A percentile compares a stretch with the other conserved stretches of the same genome.
phyloP scores from a whole-genome alignment of 805 yeast species.

The Brettanomyces custersianus region DNA sequence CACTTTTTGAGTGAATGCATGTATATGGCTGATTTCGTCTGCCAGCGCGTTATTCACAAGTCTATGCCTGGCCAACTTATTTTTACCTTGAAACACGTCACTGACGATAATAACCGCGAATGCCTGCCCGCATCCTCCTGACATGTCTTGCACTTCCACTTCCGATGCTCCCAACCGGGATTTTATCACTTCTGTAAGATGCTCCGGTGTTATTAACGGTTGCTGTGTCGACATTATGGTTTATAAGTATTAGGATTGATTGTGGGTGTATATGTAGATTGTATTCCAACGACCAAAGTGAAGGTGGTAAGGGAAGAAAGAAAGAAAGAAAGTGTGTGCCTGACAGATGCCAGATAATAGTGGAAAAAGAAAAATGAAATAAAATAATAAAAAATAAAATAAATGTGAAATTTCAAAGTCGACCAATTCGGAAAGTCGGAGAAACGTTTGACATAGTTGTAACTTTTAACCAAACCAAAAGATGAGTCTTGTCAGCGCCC shows the following conservation, averaged over 20 bases:
- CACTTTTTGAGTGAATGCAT: constrained; percentile 91
- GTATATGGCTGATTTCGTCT: constrained; percentile 80
- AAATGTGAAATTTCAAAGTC: not conserved
- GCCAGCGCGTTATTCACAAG: constrained; percentile 71
- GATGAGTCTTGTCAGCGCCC: constrained; percentile 6
- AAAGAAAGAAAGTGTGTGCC: too few species aligned
- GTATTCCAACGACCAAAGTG: not conserved
- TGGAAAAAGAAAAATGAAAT: not conserved
- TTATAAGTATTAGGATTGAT: too few species aligned
- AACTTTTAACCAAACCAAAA: too few species aligned
- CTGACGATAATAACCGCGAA: constrained; percentile 85
- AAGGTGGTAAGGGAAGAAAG: not conserved
- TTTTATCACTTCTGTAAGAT: constrained; percentile 39
- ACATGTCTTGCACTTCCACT: constrained; percentile 68
- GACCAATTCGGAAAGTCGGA: not conserved
- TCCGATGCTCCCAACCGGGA: constrained; percentile 51
- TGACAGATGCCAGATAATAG: too few species aligned
- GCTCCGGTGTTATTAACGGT: constrained; percentile 14
- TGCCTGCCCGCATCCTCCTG: constrained; percentile 97
- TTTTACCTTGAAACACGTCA: constrained; percentile 66
- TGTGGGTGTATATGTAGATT: too few species aligned
- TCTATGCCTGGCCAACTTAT: constrained; percentile 79
- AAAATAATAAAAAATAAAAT: not conserved
- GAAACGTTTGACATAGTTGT: not conserved
- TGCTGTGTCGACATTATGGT: too few species aligned